Conservation (phyloP, 805 yeast genomes). For the Hagleromyces aurorensis region DNA sequence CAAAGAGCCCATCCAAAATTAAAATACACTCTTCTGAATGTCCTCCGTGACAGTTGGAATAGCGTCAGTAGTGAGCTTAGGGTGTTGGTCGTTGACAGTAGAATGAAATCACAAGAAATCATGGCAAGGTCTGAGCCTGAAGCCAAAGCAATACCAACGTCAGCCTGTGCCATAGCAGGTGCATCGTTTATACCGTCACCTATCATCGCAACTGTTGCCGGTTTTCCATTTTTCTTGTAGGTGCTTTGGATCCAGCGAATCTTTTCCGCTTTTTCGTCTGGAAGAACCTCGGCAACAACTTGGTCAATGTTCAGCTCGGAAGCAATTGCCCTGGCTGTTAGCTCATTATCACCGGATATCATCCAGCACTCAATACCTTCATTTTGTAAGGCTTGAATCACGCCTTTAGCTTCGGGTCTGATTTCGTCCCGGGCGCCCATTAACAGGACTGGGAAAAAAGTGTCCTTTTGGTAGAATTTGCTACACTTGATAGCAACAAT, state of each 20-base stretch:
- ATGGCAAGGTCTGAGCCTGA: conserved; percentile 72
- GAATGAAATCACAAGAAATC: conserved; percentile 65
- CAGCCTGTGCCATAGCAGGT: conserved; percentile 68
- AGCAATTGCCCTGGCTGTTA: conserved; percentile 64
- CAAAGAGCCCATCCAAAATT: conserved; percentile 54
- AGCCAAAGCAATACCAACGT: conserved; percentile 70
- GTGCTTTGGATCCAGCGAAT: conserved; percentile 47
- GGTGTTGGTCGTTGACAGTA: conserved; percentile 47
- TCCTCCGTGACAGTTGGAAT: conserved; percentile 42
- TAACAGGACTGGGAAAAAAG: conserved; percentile 37
- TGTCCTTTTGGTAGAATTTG: conserved; percentile 23
- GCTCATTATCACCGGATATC: conserved; percentile 67
- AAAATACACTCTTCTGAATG: conserved; percentile 46
- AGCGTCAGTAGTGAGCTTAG: conserved; percentile 46
- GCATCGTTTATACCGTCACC: conserved; percentile 85
- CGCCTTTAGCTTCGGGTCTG: conserved; percentile 48
- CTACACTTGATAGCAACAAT: conserved; percentile 40
- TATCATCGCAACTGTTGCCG: conserved; percentile 55
- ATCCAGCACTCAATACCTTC: conserved; percentile 55
- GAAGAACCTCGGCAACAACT: conserved; percentile 64
- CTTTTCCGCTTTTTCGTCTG: conserved; percentile 61
- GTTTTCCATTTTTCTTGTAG: conserved; percentile 16
- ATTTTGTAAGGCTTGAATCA: conserved; percentile 36
- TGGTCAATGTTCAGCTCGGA: conserved; percentile 51
- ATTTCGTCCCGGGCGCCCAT: conserved; percentile 56